Base-by-base conservation (phyloP, 768 basidiomycete genomes). In the Hemileccinum rubropunctum region DNA sequence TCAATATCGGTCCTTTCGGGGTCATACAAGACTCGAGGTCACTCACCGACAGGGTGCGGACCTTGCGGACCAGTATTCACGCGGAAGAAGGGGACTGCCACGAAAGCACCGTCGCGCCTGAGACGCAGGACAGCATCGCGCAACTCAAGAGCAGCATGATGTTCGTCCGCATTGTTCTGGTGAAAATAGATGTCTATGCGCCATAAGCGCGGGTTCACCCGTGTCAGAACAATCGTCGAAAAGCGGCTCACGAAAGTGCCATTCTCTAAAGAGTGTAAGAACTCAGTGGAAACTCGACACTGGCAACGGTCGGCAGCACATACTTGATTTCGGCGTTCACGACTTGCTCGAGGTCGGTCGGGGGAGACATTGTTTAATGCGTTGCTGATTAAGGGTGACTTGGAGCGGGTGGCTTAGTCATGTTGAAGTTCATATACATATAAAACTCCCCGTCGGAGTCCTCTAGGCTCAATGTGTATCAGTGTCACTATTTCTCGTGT, bases 1-100 rank as follows among this genome's bases (percentile, higher is more conserved):
- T 39, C n/a, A n/a, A n/a, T n/a, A n/a, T n/a, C n/a, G n/a, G n/a
- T n/a, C n/a, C n/a, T n/a, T n/a, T n/a, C n/a, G n/a, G 6, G 21
- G 7, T 8, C 1, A 26, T 13, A 28, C 39, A 9, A 34, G 12
- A 23, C 23, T 23, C 23, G 23, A 6, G 42, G 33, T 17, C 10
- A 64, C 83, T 59, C 52, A 83, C 88, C 88, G 44, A 82, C 79
- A 4, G 88, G 88, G 68, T 91, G 88, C 14, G 88, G 87, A 0
- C 88, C 87, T 4, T 83, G 78, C 3, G 87, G 87, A 2, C 66
- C 77, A 3, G 71, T 75, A 62, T 90, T 88, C 32, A 91, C 84
- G 27, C 84, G 76, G 62, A 78, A 85, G 23, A 86, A 72, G 8
- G 88, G 88, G 1, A 89, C 88, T 1, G 87, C 88, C 9, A 90